These are phyloP conservation scores for Funneliformis mosseae DNA, from an alignment of 192 early-diverging fungal species.

Conservation along the genomic window DNA sequence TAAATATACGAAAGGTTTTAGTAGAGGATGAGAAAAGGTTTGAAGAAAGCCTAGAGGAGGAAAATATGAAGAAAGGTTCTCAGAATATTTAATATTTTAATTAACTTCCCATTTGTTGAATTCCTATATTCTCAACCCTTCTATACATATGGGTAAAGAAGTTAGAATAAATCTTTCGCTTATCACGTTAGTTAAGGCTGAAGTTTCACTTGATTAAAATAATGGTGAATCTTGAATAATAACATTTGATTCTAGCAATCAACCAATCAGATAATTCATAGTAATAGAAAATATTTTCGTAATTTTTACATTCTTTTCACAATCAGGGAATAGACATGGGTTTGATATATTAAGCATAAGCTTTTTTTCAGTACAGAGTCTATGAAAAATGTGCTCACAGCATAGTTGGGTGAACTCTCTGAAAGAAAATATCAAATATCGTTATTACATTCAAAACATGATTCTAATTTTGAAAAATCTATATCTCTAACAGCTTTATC, in stretches of 20 bases:
- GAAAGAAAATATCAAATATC: not conserved
- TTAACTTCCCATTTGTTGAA: too few species aligned
- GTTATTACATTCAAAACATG: not conserved
- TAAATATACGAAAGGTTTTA: not conserved
- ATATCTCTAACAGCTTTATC: not conserved
- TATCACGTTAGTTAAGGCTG: too few species aligned
- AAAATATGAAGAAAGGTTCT: too few species aligned
- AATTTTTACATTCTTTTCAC: not conserved
- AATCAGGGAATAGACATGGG: not conserved
- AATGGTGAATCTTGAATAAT: not conserved
- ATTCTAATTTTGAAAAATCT: not conserved
- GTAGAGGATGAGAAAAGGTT: not conserved
- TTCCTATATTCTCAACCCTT: too few species aligned
- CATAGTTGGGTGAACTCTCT: not conserved
- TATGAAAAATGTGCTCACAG: conserved; percentile 15
- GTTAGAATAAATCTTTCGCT: not conserved
- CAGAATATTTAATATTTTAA: too few species aligned
- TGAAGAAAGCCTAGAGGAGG: too few species aligned
- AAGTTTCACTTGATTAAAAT: not conserved
- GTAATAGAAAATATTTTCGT: not conserved
- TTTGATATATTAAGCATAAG: not conserved
- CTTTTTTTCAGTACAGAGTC: conserved; percentile 19
- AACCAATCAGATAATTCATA: too few species aligned
- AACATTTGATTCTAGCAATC: too few species aligned
- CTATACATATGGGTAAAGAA: too few species aligned